phyloP scores from a whole-genome alignment of 495 filamentous ascomycete species.

The Parachaetomium inaequale region DNA sequence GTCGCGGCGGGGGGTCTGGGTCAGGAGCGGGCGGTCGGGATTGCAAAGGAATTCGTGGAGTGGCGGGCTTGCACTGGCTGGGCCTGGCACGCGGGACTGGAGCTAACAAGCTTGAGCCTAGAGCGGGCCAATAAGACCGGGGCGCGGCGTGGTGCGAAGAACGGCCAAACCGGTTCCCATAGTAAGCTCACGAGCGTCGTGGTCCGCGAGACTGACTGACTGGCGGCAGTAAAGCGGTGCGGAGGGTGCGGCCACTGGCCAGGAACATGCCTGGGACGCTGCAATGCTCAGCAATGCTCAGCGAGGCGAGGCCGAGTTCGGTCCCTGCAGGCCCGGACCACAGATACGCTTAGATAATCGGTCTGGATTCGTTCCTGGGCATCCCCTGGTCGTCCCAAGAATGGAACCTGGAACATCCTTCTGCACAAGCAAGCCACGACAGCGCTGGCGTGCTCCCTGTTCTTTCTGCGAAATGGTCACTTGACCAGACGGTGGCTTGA shows the following conservation, averaged over 20 bases:
- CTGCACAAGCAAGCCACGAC: conserved; percentile 1
- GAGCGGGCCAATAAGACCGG: background rate
- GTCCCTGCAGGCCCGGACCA: no score
- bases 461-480: background rate
- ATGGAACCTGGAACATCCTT: no score
- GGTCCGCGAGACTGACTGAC: background rate
- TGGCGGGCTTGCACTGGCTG: background rate
- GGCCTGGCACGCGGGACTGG: background rate
- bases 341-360: background rate
- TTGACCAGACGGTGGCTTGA: background rate
- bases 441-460: background rate
- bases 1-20: conserved; percentile 18
- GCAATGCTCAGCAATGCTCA: background rate
- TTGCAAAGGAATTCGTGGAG: conserved; percentile 1
- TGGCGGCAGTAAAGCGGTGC: background rate
- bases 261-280: conserved; percentile 3
- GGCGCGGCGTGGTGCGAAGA: background rate
- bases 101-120: background rate
- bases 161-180: background rate
- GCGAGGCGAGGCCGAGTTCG: background rate
- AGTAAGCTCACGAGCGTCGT: background rate
- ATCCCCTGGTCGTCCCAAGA: no score
- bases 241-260: conserved; percentile 4
- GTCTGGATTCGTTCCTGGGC: background rate
- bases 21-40: conserved; percentile 16